phyloP scores from a whole-genome alignment of 2,329 filamentous ascomycete genomes.

The Hortaea sp. region DNA sequence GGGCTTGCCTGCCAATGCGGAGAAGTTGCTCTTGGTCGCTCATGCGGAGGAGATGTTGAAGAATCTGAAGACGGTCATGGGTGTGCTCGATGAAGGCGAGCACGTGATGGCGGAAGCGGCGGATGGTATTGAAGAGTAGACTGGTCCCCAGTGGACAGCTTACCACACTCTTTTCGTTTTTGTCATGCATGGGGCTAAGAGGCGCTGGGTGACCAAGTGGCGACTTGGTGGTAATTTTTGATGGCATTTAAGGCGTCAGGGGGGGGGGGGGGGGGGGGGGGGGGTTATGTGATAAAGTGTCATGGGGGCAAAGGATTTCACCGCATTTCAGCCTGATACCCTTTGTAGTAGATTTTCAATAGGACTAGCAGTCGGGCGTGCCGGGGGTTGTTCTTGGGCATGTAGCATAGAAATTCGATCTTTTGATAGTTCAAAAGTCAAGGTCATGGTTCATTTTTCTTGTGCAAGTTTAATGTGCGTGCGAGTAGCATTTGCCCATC shows the following conservation, averaged over 20 bases:
- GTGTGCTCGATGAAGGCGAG: constrained; percentile 87
- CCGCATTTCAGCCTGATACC: not conserved
- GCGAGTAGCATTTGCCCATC: too few relatives aligned
- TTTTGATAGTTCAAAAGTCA: too few relatives aligned
- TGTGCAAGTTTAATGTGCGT: too few relatives aligned
- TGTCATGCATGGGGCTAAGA: too few relatives aligned
- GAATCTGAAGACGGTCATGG: constrained; percentile 75
- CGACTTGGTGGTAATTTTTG: too few relatives aligned
- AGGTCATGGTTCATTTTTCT: too few relatives aligned
- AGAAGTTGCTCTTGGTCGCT: constrained; percentile 86
- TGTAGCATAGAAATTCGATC: not conserved
- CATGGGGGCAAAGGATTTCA: too few relatives aligned
- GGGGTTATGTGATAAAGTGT: too few relatives aligned
- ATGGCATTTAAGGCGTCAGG: too few relatives aligned
- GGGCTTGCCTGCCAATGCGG: constrained; percentile 86
- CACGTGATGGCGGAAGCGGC: constrained; percentile 53
- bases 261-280: too few relatives aligned
- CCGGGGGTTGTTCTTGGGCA: not conserved
- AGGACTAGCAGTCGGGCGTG: not conserved
- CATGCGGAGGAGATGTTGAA: constrained; percentile 76
- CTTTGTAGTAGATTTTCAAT: not conserved
- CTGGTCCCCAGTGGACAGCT: not conserved
- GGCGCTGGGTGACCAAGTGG: too few relatives aligned
- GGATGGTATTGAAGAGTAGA: constrained; percentile 7
- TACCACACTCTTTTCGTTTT: too few relatives aligned